phyloP scores from a whole-genome alignment of 306 rosid species.

The Quercus engelmannii region DNA sequence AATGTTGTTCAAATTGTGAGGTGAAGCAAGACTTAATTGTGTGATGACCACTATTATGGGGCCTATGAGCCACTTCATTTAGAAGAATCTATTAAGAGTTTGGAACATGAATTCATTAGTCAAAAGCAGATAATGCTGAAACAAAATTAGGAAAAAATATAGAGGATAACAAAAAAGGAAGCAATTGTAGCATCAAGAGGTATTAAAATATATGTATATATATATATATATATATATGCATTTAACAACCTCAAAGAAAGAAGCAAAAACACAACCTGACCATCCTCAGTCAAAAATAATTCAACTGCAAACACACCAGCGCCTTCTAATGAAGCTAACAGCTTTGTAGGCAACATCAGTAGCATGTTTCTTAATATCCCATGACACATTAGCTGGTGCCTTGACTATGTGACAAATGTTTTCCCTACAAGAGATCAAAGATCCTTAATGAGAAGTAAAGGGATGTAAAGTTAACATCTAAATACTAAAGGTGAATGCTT shows the following conservation, averaged over 20 bases:
- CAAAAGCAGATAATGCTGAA: not conserved
- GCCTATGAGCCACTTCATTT: constrained; percentile 96
- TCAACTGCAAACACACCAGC: constrained; percentile 97
- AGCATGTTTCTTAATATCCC: constrained; percentile 64
- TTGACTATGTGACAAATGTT: constrained; percentile 88
- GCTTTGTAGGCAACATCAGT: constrained; percentile 78
- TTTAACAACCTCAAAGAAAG: constrained; percentile 5
- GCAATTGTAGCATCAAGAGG: not conserved
- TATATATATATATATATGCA: too few species aligned
- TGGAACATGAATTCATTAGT: not conserved
- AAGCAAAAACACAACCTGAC: constrained; percentile 49
- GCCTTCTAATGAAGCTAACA: constrained; percentile 78
- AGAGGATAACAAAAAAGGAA: not conserved
- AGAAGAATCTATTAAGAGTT: constrained; percentile 63
- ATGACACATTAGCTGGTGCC: constrained; percentile 76
- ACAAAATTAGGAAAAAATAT: not conserved
- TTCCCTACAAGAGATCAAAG: constrained; percentile 50
- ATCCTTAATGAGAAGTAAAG: constrained; percentile 18
- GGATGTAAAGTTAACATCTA: constrained; percentile 11
- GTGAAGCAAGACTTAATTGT: constrained; percentile 76
- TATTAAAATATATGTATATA: not conserved
- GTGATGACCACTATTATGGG: constrained; percentile 72
- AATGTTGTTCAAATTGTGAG: constrained; percentile 90
- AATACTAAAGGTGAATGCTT: not conserved
- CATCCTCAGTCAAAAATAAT: constrained; percentile 72